phyloP scores from a whole-genome alignment of 2,329 filamentous ascomycete genomes.

The Tolypocladium sp. region DNA sequence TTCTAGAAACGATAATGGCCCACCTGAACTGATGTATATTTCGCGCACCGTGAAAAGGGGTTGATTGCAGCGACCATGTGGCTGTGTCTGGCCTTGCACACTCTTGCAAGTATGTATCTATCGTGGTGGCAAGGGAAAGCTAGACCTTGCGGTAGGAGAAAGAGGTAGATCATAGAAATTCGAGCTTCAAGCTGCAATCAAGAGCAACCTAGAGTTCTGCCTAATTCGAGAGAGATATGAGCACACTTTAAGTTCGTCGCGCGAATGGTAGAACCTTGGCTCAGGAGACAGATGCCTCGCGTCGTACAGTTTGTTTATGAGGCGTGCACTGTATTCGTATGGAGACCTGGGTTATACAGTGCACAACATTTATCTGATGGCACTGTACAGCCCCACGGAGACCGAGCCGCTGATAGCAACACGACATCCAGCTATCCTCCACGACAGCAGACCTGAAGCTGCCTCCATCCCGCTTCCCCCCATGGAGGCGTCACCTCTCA shows the following conservation, averaged over 20 bases:
- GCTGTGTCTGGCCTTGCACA: not conserved
- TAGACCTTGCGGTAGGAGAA: no score
- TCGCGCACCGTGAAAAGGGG: not conserved
- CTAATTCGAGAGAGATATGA: no score
- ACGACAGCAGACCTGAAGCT: not conserved
- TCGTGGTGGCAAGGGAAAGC: no score
- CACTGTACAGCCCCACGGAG: not conserved
- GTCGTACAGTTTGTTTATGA: not conserved
- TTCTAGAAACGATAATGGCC: not conserved
- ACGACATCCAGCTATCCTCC: not conserved
- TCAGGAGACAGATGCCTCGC: no score
- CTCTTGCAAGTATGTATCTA: no score
- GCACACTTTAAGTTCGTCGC: no score
- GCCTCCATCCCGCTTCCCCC: not conserved
- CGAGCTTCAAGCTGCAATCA: not conserved
- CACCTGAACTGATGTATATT: not conserved
- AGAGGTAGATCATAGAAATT: no score
- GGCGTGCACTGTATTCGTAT: not conserved
- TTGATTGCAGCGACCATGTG: not conserved
- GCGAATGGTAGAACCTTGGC: no score
- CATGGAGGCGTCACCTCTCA: slow-evolving; percentile 90
- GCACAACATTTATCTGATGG: not conserved
- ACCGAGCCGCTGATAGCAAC: not conserved
- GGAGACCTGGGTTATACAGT: not conserved
- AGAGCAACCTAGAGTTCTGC: no score